Evolutionary conservation across 768 basidiomycete species (phyloP).

Genomic region (Agaricus sinodeliciosus): DNA sequence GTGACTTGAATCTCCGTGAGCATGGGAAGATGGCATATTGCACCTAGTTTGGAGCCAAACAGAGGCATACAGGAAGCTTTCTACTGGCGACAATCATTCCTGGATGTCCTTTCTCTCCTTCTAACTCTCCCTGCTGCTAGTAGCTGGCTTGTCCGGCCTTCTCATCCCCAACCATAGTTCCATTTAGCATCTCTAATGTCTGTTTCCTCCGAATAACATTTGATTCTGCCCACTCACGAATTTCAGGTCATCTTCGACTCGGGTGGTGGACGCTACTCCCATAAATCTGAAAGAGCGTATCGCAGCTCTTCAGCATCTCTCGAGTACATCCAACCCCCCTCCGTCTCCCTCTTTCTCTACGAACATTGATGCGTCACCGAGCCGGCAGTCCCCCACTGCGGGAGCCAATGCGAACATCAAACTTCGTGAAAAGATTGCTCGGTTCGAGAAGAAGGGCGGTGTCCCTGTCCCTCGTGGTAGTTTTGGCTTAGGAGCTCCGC

Average conservation of each 20-base stretch:
- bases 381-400: slow-evolving; percentile 10
- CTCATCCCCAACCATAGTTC: background rate
- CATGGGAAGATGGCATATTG: no score
- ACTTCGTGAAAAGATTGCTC: slow-evolving; percentile 66
- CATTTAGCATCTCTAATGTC: background rate
- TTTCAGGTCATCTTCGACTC: slow-evolving; percentile 20
- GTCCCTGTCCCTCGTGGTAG: slow-evolving; percentile 70
- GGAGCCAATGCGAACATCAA: slow-evolving; percentile 13
- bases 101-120: background rate
- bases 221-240: background rate
- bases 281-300: slow-evolving; percentile 77
- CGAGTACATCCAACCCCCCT: slow-evolving; percentile 18
- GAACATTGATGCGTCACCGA: slow-evolving; percentile 1
- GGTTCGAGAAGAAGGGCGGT: slow-evolving; percentile 74
- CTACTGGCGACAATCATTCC: no score
- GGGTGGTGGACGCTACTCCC: slow-evolving; percentile 23
- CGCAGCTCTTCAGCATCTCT: slow-evolving; percentile 70
- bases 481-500: slow-evolving; percentile 63
- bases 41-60: background rate
- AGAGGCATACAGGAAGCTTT: no score
- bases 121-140: background rate
- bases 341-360: slow-evolving; percentile 23
- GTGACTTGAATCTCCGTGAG: no score
- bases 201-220: background rate
- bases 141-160: slow-evolving; percentile 5